Percentiles rank a stretch among this genome's conserved stretches.
phyloP scores from a whole-genome alignment of 1,139 yeast genomes.

The Debaryomyces nepalensis region DNA sequence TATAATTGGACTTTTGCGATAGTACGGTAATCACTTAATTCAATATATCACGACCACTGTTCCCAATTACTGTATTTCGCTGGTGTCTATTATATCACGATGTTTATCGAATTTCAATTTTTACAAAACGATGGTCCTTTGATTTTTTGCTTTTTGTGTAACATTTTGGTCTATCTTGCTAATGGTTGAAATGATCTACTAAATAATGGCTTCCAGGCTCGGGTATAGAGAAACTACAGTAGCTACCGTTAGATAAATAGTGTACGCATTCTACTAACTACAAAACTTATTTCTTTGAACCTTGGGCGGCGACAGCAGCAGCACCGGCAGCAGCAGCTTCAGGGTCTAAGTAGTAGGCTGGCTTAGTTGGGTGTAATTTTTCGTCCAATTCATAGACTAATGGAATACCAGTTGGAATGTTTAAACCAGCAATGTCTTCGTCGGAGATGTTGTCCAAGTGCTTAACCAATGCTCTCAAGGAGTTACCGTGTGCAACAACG shows the following conservation, averaged over 20 bases:
- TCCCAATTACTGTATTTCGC: conserved; percentile 8
- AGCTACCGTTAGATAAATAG: neutral
- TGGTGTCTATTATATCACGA: neutral
- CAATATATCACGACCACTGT: neutral
- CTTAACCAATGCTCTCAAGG: conserved; percentile 95
- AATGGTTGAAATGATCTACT: too few relatives aligned
- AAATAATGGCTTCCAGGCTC: neutral
- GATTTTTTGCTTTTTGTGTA: conserved; percentile 8
- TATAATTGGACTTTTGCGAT: neutral
- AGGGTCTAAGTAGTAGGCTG: conserved; percentile 96
- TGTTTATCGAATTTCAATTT: conserved; percentile 8
- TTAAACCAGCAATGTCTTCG: conserved; percentile 88
- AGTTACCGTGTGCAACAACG: conserved; percentile 98
- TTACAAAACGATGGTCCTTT: conserved; percentile 7
- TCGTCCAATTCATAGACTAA: conserved; percentile 95
- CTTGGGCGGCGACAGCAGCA: conserved; percentile 98
- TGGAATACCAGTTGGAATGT: conserved; percentile 99
- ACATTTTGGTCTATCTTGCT: too few relatives aligned
- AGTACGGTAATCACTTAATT: neutral
- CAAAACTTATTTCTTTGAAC: conserved; percentile 51
- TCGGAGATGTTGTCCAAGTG: conserved; percentile 94
- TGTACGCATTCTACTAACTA: neutral
- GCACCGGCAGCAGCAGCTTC: conserved; percentile 99
- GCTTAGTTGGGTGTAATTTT: conserved; percentile 85
- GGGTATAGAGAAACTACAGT: neutral